Conservation (phyloP, 1,139 yeast genomes). For the Suhomyces panamericanus region DNA sequence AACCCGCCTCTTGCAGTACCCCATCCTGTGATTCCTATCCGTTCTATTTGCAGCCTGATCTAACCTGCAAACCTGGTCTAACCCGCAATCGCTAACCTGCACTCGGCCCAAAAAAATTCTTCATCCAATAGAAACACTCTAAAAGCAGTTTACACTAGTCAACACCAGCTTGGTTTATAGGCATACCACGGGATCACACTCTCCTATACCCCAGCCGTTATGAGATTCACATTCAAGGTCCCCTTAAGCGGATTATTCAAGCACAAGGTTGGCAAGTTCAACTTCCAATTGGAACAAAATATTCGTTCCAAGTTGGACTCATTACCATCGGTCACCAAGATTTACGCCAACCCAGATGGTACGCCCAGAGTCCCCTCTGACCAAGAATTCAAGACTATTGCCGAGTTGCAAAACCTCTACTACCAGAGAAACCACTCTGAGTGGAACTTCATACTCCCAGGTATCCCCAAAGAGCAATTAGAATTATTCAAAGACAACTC, state of each 20-base stretch:
- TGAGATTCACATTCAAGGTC: constrained; percentile 47
- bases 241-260: constrained; percentile 45
- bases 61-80: background rate
- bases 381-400: constrained; percentile 69
- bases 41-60: background rate
- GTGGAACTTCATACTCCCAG: constrained; percentile 61
- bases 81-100: constrained; percentile 9
- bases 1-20: no score
- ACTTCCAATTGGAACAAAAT: constrained; percentile 42
- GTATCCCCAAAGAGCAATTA: constrained; percentile 54
- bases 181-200: constrained; percentile 1
- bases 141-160: constrained; percentile 17
- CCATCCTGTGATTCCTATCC: no score
- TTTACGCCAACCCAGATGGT: constrained; percentile 78
- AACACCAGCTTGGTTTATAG: constrained; percentile 10
- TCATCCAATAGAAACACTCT: constrained; percentile 22
- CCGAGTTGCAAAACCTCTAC: constrained; percentile 66
- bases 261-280: constrained; percentile 41
- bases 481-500: constrained; percentile 63
- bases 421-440: constrained; percentile 59
- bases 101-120: constrained; percentile 13
- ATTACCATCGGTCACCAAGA: constrained; percentile 55
- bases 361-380: constrained; percentile 72
- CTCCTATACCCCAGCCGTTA: constrained; percentile 14
- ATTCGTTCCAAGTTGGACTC: constrained; percentile 46